Base-by-base conservation (phyloP, 2,329 filamentous ascomycete species). In the Corynespora cassiicola region DNA sequence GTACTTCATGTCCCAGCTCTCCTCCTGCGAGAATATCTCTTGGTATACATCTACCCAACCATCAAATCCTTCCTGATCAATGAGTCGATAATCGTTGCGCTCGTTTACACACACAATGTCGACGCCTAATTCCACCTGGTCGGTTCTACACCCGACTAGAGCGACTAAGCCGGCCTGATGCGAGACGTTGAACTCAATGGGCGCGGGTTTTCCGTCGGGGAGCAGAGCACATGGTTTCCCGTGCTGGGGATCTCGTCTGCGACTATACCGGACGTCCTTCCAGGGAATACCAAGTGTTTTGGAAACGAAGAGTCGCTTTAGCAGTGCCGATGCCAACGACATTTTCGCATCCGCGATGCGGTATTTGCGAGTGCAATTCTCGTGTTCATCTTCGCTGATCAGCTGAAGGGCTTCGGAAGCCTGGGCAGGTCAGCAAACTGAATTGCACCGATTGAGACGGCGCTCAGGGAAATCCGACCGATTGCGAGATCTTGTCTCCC, bases 21-120 rank as follows among this genome's bases (percentile, higher is more conserved):
- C 88, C 6, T 73, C 72, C 2, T 75, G 71, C 4, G 80, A 80
- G 55, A 91, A 85, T 21, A 90, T 84, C 34, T 87, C 85, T 7
- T 78, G 75, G 66, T 90, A 86, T 56, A 88, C 81, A 61, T 87
- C 84, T 10, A 91, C 80, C 70, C 84, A 91, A 29, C 68, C 70
- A 9, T 76, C 66, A 74, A 88, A 88, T 7, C 86, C 86, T 7
- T 81, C 76, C 16, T 68, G 63, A 34, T 90, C 75, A 31, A 80
- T 75, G n/a, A 70, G 61, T 23, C 76, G 75, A 66, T 88, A 79
- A n/a, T 72, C 73, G 36, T 82, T 77, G 18, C 88, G 77, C 73
- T 92, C 88, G 38, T 78, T 76, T 2, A 85, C 82, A 62, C 85
- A 88, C 3, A 90, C 87, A n/a, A 92, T 75, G 63, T 92, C 88